phyloP scores from a whole-genome alignment of 352 stramenopile species.

The Phytopythium chamaehyphon region DNA sequence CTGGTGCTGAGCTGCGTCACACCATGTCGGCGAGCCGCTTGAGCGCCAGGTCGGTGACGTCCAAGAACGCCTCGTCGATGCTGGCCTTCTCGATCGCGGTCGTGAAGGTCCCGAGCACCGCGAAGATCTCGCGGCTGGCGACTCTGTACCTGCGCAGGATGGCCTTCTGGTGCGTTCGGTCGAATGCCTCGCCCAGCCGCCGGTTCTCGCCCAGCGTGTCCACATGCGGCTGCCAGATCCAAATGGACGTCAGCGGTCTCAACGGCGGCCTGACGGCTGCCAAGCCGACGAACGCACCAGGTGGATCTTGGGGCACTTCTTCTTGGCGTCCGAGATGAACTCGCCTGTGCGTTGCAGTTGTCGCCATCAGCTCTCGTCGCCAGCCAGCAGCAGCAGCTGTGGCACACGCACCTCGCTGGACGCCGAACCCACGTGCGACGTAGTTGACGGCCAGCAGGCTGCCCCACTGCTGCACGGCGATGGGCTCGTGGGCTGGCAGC shows the following conservation, averaged over 20 bases:
- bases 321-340: constrained; percentile 41
- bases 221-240: constrained; percentile 76
- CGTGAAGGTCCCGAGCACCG: constrained; percentile 45
- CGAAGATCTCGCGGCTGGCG: constrained; percentile 77
- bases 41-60: constrained; percentile 62
- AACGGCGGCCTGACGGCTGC: not conserved
- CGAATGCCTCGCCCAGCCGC: constrained; percentile 49
- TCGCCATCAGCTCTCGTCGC: too few species aligned
- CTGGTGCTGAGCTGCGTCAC: not conserved
- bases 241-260: too few species aligned
- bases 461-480: constrained; percentile 85
- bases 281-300: too few species aligned
- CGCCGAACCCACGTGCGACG: constrained; percentile 62
- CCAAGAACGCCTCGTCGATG: constrained; percentile 83
- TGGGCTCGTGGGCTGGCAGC: constrained; percentile 52
- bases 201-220: constrained; percentile 78
- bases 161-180: constrained; percentile 78
- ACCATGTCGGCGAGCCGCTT: constrained; percentile 51
- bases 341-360: constrained; percentile 63
- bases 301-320: constrained; percentile 80
- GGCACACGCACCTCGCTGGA: constrained; percentile 37
- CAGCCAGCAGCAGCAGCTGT: not conserved
- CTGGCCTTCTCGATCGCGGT: constrained; percentile 66
- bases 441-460: constrained; percentile 85
- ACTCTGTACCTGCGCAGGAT: constrained; percentile 75